Conservation (phyloP, 805 yeast genomes). For the Yarrowia divulgata region DNA sequence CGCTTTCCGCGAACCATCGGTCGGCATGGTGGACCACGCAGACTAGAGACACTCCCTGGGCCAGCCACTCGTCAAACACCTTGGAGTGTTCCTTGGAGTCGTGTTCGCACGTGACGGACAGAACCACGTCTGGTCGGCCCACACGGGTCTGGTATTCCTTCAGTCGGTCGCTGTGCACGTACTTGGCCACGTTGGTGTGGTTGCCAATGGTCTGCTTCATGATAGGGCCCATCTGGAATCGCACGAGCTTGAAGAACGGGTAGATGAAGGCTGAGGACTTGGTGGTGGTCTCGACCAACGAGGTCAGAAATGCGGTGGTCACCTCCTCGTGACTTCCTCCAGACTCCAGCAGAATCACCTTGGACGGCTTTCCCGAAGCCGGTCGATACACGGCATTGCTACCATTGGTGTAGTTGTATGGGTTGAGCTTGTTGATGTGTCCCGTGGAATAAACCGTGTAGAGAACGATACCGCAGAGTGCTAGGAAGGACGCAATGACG, state of each 20-base stretch:
- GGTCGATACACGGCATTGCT: slow-evolving; percentile 4
- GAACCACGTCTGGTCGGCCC: slow-evolving; percentile 23
- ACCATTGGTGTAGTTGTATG: neutral
- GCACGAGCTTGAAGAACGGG: slow-evolving; percentile 30
- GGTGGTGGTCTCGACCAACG: slow-evolving; percentile 16
- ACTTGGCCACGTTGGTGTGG: slow-evolving; percentile 32
- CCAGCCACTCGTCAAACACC: slow-evolving; percentile 23
- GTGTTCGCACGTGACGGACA: slow-evolving; percentile 25
- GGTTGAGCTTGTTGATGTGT: slow-evolving; percentile 25
- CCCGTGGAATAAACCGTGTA: slow-evolving; percentile 17
- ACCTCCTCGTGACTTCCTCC: slow-evolving; percentile 39
- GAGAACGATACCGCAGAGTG: slow-evolving; percentile 10
- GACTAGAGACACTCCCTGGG: slow-evolving; percentile 19
- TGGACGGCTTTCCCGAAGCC: neutral
- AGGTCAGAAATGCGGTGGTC: slow-evolving; percentile 20
- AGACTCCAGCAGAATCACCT: slow-evolving; percentile 33
- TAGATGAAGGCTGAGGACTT: slow-evolving; percentile 6
- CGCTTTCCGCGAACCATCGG: slow-evolving; percentile 23
- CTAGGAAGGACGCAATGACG: neutral
- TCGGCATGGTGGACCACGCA: slow-evolving; percentile 33
- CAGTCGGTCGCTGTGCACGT: slow-evolving; percentile 4
- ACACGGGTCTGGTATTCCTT: slow-evolving; percentile 14
- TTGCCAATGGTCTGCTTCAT: slow-evolving; percentile 25
- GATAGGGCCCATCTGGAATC: slow-evolving; percentile 30
- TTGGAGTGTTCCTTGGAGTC: slow-evolving; percentile 22